Evolutionary conservation across 2,329 filamentous ascomycete species (phyloP), one percentile per base, ranked within the genome.

Genomic region (Botrytis medusae): DNA sequence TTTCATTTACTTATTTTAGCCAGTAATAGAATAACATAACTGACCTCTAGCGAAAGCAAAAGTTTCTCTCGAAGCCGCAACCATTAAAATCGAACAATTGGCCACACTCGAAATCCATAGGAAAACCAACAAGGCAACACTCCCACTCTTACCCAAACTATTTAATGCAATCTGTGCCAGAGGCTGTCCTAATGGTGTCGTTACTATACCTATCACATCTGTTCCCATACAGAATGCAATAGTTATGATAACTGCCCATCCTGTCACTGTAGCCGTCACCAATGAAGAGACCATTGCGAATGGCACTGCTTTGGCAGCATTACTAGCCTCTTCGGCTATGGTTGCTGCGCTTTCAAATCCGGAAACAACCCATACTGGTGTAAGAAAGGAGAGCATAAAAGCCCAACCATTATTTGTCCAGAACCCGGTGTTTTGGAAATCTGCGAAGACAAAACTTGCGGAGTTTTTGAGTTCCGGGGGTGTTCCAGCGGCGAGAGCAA

Each of bases 131-230:
- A 80, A 69, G 0, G 79, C 79, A 76, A 89, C 85, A 65, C 85
- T 85, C 22, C 85, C 85, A 9, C 80, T 81, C 74, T 85, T 86
- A 74, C 87, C 87, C 73, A 89, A 83, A 51, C 86, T 86, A 79
- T 89, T 87, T 81, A 86, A 87, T 78, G 87, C 89, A 78, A 89
- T 87, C 75, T 89, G 87, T 4, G 85, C 86, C 22, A 88, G 83
- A 29, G 87, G 87, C 78, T 88, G 87, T 34, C 82, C 83, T 70
- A 87, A 84, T 51, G 83, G 81, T 14, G 83, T 84, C 2, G 82
- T 84, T 4, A 88, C 81, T 74, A 88, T 84, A 12, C 80, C 79
- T 32, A 79, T 74, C 0, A 84, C 82, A 77, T 88, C 83, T 22
- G 79, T 70, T 44, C 87, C 87, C 84, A 88, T 88, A 81, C 84